Percentiles rank a stretch among this genome's conserved stretches.
These are phyloP conservation scores for Chlorophyllum brunneum DNA, from an alignment of 768 basidiomycete genomes.

Conservation along the genomic window DNA sequence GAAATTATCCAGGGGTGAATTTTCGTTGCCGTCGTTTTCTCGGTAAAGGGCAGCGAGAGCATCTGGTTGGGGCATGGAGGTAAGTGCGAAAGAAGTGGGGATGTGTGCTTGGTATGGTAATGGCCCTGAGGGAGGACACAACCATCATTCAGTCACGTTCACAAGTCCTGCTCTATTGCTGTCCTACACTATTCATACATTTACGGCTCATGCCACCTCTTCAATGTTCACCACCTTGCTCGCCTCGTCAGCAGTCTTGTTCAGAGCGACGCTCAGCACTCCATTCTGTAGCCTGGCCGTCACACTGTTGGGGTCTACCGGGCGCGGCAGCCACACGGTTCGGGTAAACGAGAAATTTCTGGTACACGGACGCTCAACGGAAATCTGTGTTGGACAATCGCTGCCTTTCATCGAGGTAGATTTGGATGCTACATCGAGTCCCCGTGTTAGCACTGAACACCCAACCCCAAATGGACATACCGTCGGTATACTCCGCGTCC, in stretches of 20 bases:
- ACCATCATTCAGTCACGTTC: slow-evolving; percentile 15
- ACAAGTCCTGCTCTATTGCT: background rate
- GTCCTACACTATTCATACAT: background rate
- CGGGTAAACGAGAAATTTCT: slow-evolving; percentile 56
- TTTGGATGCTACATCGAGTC: slow-evolving; percentile 7
- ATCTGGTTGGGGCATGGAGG: slow-evolving; percentile 1
- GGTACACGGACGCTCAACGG: slow-evolving; percentile 58
- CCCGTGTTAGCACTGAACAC: background rate
- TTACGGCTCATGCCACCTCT: slow-evolving; percentile 13
- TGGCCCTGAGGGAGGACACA: slow-evolving; percentile 1
- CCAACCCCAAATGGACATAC: slow-evolving; percentile 18
- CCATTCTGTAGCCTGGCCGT: slow-evolving; percentile 66
- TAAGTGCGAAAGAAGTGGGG: slow-evolving; percentile 10
- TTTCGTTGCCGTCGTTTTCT: background rate
- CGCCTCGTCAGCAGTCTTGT: slow-evolving; percentile 57
- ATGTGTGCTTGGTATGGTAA: slow-evolving; percentile 3
- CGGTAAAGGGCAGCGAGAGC: background rate
- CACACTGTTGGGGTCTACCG: slow-evolving; percentile 55
- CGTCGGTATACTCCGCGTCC: slow-evolving; percentile 22
- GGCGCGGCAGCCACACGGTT: slow-evolving; percentile 68
- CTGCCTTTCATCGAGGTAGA: slow-evolving; percentile 20
- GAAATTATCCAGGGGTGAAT: slow-evolving; percentile 4
- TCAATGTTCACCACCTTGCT: slow-evolving; percentile 45
- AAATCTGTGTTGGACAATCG: slow-evolving; percentile 40
- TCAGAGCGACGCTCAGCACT: slow-evolving; percentile 57